Evolutionary conservation across 371 early-diverging fungal genomes (phyloP).

Genomic region (Rhizopus delemar): DNA sequence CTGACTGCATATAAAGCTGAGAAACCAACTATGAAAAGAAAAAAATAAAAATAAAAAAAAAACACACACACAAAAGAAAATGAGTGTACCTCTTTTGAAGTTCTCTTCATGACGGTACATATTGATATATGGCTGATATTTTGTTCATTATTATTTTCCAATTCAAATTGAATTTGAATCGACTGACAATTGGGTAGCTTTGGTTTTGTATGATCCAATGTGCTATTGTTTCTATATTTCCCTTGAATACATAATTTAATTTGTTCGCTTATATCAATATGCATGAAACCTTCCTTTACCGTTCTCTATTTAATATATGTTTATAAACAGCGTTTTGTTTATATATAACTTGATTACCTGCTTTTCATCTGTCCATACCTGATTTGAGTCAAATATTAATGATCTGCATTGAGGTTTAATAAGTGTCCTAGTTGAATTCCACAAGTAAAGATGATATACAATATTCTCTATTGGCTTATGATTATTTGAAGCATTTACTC

Average conservation of each 20-base stretch:
- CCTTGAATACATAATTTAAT: background rate
- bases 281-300: slow-evolving; percentile 27
- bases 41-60: background rate
- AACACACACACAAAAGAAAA: too few species aligned
- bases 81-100: slow-evolving; percentile 15
- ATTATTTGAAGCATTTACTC: slow-evolving; percentile 5
- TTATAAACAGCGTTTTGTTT: background rate
- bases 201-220: background rate
- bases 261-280: slow-evolving; percentile 20
- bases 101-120: slow-evolving; percentile 19
- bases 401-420: slow-evolving; percentile 24
- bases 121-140: slow-evolving; percentile 30
- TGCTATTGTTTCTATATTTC: background rate
- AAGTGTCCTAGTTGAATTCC: slow-evolving; percentile 27
- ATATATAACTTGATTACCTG: slow-evolving; percentile 4
- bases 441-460: slow-evolving; percentile 25
- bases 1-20: slow-evolving; percentile 26
- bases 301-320: slow-evolving; percentile 4
- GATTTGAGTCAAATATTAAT: slow-evolving; percentile 8
- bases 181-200: background rate
- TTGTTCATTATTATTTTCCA: slow-evolving; percentile 19
- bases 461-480: slow-evolving; percentile 5
- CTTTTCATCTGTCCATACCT: slow-evolving; percentile 16
- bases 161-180: slow-evolving; percentile 11
- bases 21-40: slow-evolving; percentile 13